Evolutionary conservation across 164 flowering plant genomes (phyloP).

Genomic region (Euptelea pleiosperma): DNA sequence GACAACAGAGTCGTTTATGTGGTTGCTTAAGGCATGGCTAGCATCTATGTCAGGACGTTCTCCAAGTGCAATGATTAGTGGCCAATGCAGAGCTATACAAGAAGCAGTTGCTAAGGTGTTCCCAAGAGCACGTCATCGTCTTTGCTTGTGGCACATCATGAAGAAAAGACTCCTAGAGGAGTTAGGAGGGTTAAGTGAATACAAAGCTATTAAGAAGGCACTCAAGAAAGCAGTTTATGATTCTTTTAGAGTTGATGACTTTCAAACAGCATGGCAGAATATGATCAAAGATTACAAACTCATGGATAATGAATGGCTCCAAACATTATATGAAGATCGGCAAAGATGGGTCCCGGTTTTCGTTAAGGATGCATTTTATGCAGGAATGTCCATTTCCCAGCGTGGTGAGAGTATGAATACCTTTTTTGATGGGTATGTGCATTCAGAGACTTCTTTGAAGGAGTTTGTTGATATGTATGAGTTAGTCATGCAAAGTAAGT

Average conservation of each 20-base stretch:
- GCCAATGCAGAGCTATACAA: slow-evolving; percentile 9
- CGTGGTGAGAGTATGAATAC: slow-evolving; percentile 16
- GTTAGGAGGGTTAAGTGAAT: slow-evolving; percentile 1
- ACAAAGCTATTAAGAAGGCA: slow-evolving; percentile 1
- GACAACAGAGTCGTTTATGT: too few relatives aligned
- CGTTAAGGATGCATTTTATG: slow-evolving; percentile 20
- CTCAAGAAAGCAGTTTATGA: slow-evolving; percentile 13
- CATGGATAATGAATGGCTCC: slow-evolving; percentile 16
- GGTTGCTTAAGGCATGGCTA: slow-evolving; percentile 14
- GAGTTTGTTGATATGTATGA: too few relatives aligned
- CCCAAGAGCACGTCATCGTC: slow-evolving; percentile 7
- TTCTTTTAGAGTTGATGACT: slow-evolving; percentile 3
- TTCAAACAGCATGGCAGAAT: slow-evolving; percentile 8
- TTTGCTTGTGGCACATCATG: slow-evolving; percentile 19
- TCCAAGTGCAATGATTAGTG: slow-evolving; percentile 14
- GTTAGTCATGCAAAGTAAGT: not conserved
- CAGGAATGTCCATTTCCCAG: slow-evolving; percentile 18
- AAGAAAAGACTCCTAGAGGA: slow-evolving; percentile 5
- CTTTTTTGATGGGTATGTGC: slow-evolving; percentile 20
- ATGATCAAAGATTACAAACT: slow-evolving; percentile 10
- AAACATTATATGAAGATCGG: slow-evolving; percentile 4
- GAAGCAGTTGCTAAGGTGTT: slow-evolving; percentile 4
- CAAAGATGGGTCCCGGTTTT: slow-evolving; percentile 12
- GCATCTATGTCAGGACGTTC: not conserved
- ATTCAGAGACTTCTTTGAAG: slow-evolving; percentile 9